Conservation (phyloP, 306 rosid species). For the Ceratonia siliqua region DNA sequence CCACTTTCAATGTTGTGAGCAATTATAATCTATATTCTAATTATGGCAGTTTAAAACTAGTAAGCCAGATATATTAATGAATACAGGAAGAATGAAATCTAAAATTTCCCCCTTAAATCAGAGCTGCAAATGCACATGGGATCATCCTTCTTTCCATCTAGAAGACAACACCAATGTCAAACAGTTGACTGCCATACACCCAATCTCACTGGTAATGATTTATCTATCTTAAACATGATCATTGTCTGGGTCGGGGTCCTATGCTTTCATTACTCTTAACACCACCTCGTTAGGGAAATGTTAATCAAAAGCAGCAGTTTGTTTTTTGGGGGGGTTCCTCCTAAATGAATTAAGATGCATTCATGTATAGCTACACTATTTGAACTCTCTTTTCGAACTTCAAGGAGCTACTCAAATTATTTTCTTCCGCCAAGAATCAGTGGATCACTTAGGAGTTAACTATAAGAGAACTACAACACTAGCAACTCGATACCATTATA, state of each 20-base stretch:
- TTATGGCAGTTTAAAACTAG: conserved; percentile 1
- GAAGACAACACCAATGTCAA: neutral
- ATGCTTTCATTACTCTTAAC: conserved; percentile 18
- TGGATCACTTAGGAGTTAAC: neutral
- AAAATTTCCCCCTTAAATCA: conserved; percentile 4
- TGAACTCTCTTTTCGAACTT: conserved; percentile 16
- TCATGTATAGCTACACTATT: neutral
- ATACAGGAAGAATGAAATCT: neutral
- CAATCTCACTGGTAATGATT: neutral
- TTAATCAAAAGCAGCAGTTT: neutral
- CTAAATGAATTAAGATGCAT: conserved; percentile 10
- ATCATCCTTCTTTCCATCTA: neutral
- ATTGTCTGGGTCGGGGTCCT: neutral
- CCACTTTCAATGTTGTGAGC: conserved; percentile 32
- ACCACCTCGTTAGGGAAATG: conserved; percentile 1
- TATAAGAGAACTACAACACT: conserved; percentile 15
- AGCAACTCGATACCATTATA: conserved; percentile 1
- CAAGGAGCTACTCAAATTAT: conserved; percentile 5
- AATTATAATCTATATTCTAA: conserved; percentile 6
- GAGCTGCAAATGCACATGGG: neutral
- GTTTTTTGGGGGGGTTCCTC: too few species aligned
- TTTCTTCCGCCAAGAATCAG: neutral
- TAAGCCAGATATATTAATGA: conserved; percentile 1
- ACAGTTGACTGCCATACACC: neutral
- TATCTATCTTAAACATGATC: conserved; percentile 1